Base-by-base conservation (phyloP, 768 basidiomycete genomes). In the Rhodosporidiobolus odoratus region DNA sequence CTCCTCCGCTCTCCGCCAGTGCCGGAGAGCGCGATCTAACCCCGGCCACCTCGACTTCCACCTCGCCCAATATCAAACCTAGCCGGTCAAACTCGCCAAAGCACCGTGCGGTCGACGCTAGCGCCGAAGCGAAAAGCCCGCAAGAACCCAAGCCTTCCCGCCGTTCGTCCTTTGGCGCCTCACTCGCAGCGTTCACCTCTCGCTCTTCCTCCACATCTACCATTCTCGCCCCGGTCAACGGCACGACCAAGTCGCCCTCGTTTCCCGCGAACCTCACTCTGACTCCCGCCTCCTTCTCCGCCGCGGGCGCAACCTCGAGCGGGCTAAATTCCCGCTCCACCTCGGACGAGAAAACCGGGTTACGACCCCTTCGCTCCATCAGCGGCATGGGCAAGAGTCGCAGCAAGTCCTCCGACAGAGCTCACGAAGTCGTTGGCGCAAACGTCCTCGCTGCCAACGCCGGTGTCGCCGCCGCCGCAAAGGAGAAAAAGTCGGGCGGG, bases 321-420 rank as follows among this genome's bases (percentile, higher is more conserved):
- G 30, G 57, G n/a, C n/a, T n/a, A n/a, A n/a, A n/a, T n/a, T n/a
- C n/a, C 19, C 66, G 66, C 10, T 56, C 66, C 6, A 12, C 43
- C 41, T 68, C 66, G 52, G 59, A 21, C 41, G 35, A 62, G 23
- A 30, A 27, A 27, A 32, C 58, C 43, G 53, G 50, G 17, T 58
- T 68, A 5, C 63, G 62, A 16, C 59, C 71, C 16, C 58, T 66
- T n/a, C 62, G 58, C 66, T 21, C 45, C 3, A 4, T 45, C 50
- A 52, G 37, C 47, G n/a, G n/a, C 54, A 1, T 38, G 40, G 65
- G 37, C n/a, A 65, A 57, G 54, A 52, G 25, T 58, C 72, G 60
- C 32, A 52, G 52, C 56, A 64, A 68, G 40, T 72, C 71, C 4
- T 62, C 63, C 34, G 71, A 65, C 41, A 58, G 66, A 37, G 53